Base-by-base conservation (phyloP, 2,329 filamentous ascomycete genomes). In the Alternaria sp. region DNA sequence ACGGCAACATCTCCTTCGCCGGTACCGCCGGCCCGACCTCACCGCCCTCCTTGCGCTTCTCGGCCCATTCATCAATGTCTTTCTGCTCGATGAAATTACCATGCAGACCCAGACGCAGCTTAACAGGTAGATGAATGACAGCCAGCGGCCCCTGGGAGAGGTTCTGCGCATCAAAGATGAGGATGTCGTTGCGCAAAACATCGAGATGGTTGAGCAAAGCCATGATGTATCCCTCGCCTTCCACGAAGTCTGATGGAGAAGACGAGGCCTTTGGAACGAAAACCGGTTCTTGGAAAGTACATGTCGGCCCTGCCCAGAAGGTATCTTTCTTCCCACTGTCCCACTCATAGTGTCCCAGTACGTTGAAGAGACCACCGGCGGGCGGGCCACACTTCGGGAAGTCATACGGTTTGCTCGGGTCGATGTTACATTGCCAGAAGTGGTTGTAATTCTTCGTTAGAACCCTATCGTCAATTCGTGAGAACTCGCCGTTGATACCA, bases 251-350 rank as follows among this genome's bases (percentile, higher is more conserved):
- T 4, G 41, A 15, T 10, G 26, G n/a, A 0, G 76, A 80, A 20
- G 77, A 78, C 2, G 79, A 76, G 0, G 72, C 71, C 30, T 78
- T 76, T 0, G 86, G 85, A 12, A 87, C 82, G 60, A 87, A 87
- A 0, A 84, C 82, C 0, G 86, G 85, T 64, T 87, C 86, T 70
- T 87, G 85, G 64, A 86, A 84, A 0, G 84, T 84, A 25, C 79
- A 76, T 10, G 74, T 79, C 25, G 75, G 78, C 2, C 78, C 80
- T 20, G 75, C 78, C 65, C 72, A 81, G 56, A 71, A 81, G 26
- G 68, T 76, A 55, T 76, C 72, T 12, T 73, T 78, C 54, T 71
- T 66, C 1, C 76, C 73, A 1, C 70, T 75, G 10, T 75, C 72
- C 74, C 75, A 78, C 28, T 75, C 71, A 41, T 67, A 76, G 51